These are phyloP conservation scores for Fusarium piperis DNA, from an alignment of 2,329 filamentous ascomycete species.

Conservation along the genomic window DNA sequence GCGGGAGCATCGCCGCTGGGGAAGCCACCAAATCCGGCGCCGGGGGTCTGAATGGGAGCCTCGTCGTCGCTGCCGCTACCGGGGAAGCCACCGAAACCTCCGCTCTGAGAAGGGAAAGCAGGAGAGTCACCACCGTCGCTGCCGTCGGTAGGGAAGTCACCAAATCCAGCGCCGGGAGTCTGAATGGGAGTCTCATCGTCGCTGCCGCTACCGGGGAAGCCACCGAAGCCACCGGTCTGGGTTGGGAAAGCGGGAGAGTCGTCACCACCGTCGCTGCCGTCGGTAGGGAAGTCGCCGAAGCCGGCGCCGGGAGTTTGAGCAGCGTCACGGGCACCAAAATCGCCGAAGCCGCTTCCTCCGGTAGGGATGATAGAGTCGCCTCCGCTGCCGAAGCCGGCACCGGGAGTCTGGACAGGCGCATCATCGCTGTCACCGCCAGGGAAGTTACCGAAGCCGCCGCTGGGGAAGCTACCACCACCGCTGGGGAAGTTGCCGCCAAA, in stretches of 20 bases:
- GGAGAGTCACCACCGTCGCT: not conserved
- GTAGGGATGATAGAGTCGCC: not conserved
- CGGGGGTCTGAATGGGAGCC: constrained; percentile 1
- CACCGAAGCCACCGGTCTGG: too few relatives aligned
- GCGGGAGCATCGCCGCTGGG: not conserved
- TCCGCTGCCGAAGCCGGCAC: not conserved
- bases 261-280: not conserved
- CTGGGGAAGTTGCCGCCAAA: constrained; percentile 3
- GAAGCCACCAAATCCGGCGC: not conserved
- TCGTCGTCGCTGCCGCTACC: not conserved
- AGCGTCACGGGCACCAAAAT: not conserved
- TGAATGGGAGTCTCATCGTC: not conserved
- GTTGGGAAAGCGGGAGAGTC: not conserved
- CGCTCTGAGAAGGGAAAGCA: not conserved
- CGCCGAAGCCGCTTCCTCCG: not conserved
- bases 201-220: not conserved
- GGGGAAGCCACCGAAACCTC: not conserved
- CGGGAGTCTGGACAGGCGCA: constrained; percentile 1
- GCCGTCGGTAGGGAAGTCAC: not conserved
- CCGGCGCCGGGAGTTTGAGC: constrained; percentile 13
- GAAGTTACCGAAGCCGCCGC: not conserved
- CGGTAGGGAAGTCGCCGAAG: not conserved
- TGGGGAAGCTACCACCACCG: not conserved
- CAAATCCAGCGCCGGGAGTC: constrained; percentile 7
- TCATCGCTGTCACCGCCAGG: not conserved